phyloP scores from a whole-genome alignment of 2,329 filamentous ascomycete species.

The Beauveria pseudobassiana region DNA sequence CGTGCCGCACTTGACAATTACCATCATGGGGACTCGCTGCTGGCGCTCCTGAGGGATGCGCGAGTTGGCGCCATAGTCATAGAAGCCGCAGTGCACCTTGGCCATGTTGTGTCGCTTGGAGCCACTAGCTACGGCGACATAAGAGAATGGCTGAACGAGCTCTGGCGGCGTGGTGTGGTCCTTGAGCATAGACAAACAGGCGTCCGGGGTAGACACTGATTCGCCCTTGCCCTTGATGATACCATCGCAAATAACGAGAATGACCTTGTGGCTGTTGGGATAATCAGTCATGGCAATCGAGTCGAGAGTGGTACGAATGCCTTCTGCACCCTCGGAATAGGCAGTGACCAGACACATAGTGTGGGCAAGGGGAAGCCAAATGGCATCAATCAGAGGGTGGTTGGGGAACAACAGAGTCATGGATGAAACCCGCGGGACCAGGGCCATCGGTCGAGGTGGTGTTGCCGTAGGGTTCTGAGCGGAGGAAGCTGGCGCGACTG shows the following conservation, averaged over 20 bases:
- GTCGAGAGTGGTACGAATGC: slow-evolving; percentile 87
- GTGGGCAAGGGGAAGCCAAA: slow-evolving; percentile 91
- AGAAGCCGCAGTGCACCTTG: slow-evolving; percentile 96
- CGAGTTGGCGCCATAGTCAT: slow-evolving; percentile 84
- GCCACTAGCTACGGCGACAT: slow-evolving; percentile 91
- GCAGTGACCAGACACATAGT: slow-evolving; percentile 91
- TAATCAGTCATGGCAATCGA: slow-evolving; percentile 98
- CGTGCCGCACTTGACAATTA: slow-evolving; percentile 91
- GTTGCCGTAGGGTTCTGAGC: slow-evolving; percentile 46
- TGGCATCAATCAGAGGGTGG: slow-evolving; percentile 94
- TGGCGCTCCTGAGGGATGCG: slow-evolving; percentile 77
- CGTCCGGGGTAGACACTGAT: slow-evolving; percentile 77
- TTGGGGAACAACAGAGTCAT: slow-evolving; percentile 91
- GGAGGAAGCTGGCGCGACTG: slow-evolving; percentile 58
- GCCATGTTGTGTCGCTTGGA: slow-evolving; percentile 99
- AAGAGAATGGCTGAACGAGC: slow-evolving; percentile 85
- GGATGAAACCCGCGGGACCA: slow-evolving; percentile 89
- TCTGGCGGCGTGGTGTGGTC: slow-evolving; percentile 74
- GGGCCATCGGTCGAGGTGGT: slow-evolving; percentile 57
- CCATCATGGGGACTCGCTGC: slow-evolving; percentile 95
- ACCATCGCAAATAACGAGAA: slow-evolving; percentile 93
- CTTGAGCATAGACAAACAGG: slow-evolving; percentile 88
- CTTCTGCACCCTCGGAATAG: slow-evolving; percentile 92
- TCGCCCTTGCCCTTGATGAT: slow-evolving; percentile 96
- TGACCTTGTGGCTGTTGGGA: slow-evolving; percentile 96